Conservation (phyloP, 2,329 filamentous ascomycete genomes). For the Phialophora expanda region DNA sequence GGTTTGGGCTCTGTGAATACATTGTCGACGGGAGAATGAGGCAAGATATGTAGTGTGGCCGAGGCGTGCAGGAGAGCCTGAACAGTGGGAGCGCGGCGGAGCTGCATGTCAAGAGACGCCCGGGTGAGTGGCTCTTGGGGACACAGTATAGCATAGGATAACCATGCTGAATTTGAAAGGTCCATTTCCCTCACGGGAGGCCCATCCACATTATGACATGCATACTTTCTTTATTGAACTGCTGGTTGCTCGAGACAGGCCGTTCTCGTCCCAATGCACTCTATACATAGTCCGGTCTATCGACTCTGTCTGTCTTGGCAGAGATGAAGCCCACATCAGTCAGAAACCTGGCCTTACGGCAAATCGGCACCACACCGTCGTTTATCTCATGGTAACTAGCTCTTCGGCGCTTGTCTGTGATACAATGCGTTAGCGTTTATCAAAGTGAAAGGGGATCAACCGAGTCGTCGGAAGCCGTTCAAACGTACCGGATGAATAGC, state of each 20-base stretch:
- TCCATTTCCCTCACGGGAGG: background rate
- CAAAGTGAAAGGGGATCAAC: background rate
- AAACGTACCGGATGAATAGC: conserved; percentile 68
- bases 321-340: background rate
- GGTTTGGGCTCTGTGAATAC: conserved; percentile 25
- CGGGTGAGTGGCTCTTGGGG: background rate
- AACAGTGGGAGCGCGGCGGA: background rate
- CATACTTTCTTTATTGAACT: background rate
- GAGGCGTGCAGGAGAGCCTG: background rate
- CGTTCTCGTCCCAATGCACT: background rate
- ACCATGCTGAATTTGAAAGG: background rate
- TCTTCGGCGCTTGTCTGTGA: conserved; percentile 72
- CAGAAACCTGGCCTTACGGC: background rate
- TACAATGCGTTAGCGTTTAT: conserved; percentile 16
- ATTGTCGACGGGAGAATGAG: background rate
- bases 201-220: background rate
- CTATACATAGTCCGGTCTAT: background rate
- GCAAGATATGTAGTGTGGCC: background rate
- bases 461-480: background rate
- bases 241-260: background rate
- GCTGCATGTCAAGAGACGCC: background rate
- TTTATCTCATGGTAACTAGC: conserved; percentile 50
- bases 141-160: background rate
- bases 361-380: background rate
- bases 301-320: background rate